Evolutionary conservation across 2,329 filamentous ascomycete genomes (phyloP).

Genomic region (Sporothrix brunneoviolacea): DNA sequence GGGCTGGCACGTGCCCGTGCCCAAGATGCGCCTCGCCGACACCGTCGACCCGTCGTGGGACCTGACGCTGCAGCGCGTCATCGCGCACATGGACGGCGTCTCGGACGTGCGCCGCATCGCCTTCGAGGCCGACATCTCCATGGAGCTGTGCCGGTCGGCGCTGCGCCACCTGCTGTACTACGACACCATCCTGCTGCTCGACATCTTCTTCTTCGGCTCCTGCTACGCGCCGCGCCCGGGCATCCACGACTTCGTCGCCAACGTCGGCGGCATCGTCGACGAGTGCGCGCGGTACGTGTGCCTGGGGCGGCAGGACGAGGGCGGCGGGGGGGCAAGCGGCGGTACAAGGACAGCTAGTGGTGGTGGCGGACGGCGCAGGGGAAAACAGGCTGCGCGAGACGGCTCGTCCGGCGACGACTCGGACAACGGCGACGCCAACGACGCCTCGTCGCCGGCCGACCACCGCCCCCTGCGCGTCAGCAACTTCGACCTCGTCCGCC

Average conservation of each 20-base stretch:
- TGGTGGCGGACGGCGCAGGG: too few relatives aligned
- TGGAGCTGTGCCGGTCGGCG: constrained; percentile 78
- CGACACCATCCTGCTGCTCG: constrained; percentile 79
- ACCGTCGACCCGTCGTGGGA: constrained; percentile 66
- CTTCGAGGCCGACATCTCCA: constrained; percentile 74
- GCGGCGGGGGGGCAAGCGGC: not conserved
- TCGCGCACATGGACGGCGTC: constrained; percentile 83
- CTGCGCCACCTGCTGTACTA: constrained; percentile 90
- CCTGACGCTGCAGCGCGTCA: constrained; percentile 69
- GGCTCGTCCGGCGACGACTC: too few relatives aligned
- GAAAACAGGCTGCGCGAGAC: too few relatives aligned
- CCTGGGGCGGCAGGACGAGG: constrained; percentile 5
- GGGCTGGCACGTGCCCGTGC: constrained; percentile 85
- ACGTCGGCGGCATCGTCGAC: constrained; percentile 67
- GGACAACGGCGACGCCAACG: not conserved
- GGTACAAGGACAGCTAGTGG: too few relatives aligned
- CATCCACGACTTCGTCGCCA: constrained; percentile 71
- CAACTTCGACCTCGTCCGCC: constrained; percentile 64
- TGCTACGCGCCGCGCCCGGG: constrained; percentile 80
- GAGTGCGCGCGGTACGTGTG: constrained; percentile 86
- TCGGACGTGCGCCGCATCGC: constrained; percentile 85
- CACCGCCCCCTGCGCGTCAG: constrained; percentile 31
- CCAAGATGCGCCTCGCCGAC: constrained; percentile 57
- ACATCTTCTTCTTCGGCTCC: constrained; percentile 89
- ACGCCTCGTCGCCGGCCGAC: not conserved